These are phyloP conservation scores for Ophiocordyceps polyrhachis-furcata DNA, from an alignment of 2,329 filamentous ascomycete genomes.

Conservation along the genomic window DNA sequence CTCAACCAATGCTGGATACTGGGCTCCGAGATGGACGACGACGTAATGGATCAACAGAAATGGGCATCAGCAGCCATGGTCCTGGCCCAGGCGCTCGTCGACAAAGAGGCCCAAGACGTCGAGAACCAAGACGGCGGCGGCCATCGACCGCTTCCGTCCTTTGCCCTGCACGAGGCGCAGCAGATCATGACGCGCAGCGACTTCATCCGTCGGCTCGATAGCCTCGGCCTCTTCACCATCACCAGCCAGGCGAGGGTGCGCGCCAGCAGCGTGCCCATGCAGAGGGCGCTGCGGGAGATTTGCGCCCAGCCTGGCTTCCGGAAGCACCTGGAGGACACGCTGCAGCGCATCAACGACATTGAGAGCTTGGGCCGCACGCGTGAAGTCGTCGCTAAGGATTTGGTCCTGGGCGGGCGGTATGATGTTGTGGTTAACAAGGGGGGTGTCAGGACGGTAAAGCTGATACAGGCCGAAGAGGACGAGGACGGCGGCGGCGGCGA, in stretches of 20 bases:
- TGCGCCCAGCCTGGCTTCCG: constrained; percentile 62
- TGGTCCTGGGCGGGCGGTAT: constrained; percentile 72
- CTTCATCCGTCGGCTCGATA: constrained; percentile 84
- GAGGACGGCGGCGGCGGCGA: background rate
- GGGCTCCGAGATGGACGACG: constrained; percentile 68
- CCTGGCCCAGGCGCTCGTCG: constrained; percentile 77
- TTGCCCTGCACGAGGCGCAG: constrained; percentile 65
- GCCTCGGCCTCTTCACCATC: constrained; percentile 89
- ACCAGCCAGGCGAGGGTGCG: constrained; percentile 73
- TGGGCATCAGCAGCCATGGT: constrained; percentile 90
- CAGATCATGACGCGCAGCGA: constrained; percentile 92
- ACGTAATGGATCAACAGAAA: constrained; percentile 97
- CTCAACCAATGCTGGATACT: constrained; percentile 60
- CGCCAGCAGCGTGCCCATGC: constrained; percentile 92
- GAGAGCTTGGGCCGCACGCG: constrained; percentile 87
- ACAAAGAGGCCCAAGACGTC: constrained; percentile 47
- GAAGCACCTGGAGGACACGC: constrained; percentile 60
- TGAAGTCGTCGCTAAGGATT: constrained; percentile 86
- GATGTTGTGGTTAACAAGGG: constrained; percentile 36
- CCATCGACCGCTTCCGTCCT: constrained; percentile 63
- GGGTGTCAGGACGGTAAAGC: constrained; percentile 21
- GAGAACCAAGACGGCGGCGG: constrained; percentile 41
- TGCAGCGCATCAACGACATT: constrained; percentile 77
- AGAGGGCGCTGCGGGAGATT: constrained; percentile 74
- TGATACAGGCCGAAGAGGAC: constrained; percentile 23